These are phyloP conservation scores for Amoebophrya sp. DNA, from an alignment of 169 alveolate genomes.

Conservation along the genomic window DNA sequence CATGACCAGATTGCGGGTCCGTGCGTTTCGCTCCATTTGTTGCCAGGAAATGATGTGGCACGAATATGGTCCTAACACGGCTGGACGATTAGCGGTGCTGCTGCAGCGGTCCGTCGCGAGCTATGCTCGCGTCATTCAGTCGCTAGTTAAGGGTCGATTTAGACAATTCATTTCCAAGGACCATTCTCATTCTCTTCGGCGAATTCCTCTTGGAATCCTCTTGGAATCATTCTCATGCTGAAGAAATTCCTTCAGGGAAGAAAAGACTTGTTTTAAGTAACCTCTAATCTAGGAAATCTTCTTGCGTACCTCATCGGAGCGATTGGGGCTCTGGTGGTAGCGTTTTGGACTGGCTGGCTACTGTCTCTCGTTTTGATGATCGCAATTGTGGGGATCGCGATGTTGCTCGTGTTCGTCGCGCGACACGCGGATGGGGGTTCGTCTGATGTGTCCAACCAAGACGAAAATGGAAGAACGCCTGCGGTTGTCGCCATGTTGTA, in stretches of 20 bases:
- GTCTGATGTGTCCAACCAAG: too few relatives aligned
- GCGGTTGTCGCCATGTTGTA: too few relatives aligned
- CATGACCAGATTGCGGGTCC: neutral
- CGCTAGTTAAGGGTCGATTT: too few relatives aligned
- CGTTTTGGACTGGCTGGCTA: neutral
- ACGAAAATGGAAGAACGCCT: too few relatives aligned
- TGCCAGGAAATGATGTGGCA: neutral
- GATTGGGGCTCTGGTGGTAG: neutral
- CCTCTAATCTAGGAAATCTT: neutral
- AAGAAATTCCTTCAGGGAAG: too few relatives aligned
- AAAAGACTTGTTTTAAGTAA: too few relatives aligned
- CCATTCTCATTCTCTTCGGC: too few relatives aligned
- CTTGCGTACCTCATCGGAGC: neutral
- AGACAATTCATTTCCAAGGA: too few relatives aligned
- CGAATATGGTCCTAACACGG: neutral
- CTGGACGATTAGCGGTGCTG: neutral
- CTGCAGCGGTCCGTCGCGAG: too few relatives aligned
- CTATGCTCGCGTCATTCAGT: too few relatives aligned
- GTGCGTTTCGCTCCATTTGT: neutral
- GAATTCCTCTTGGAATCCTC: too few relatives aligned
- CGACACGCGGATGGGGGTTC: neutral
- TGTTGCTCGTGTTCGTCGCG: neutral
- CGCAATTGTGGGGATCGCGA: neutral
- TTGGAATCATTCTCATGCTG: too few relatives aligned
- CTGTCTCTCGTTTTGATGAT: neutral